These are phyloP conservation scores for Metarhizium rileyi DNA, from an alignment of 2,329 filamentous ascomycete genomes.

Conservation along the genomic window DNA sequence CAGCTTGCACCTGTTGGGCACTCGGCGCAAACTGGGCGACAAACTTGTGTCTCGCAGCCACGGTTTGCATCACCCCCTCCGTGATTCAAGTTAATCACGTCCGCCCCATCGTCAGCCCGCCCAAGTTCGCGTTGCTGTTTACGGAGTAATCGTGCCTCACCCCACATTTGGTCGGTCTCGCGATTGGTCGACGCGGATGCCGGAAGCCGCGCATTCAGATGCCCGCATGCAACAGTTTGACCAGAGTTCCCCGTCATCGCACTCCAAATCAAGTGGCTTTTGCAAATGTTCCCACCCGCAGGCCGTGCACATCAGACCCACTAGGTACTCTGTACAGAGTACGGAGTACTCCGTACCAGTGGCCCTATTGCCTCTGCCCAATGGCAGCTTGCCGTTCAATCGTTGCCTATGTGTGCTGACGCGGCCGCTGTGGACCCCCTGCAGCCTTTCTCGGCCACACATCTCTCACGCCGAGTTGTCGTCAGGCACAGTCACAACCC, in stretches of 20 bases:
- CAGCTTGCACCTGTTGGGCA: too few relatives aligned
- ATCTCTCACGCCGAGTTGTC: too few relatives aligned
- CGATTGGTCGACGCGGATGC: background rate
- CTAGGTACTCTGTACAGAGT: too few relatives aligned
- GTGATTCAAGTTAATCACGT: background rate
- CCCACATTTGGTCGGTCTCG: too few relatives aligned
- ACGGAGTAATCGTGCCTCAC: background rate
- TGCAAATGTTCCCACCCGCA: background rate
- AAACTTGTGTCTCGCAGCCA: slow-evolving; percentile 4
- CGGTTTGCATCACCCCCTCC: background rate
- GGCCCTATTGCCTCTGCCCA: slow-evolving; percentile 3
- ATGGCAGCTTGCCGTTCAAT: background rate
- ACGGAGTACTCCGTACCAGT: too few relatives aligned
- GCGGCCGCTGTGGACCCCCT: slow-evolving; percentile 5
- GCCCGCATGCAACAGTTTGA: too few relatives aligned
- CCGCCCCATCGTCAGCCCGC: slow-evolving; percentile 3
- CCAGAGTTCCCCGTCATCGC: background rate
- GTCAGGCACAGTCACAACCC: too few relatives aligned
- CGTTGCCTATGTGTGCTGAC: slow-evolving; percentile 10
- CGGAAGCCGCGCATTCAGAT: too few relatives aligned
- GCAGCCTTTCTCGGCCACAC: background rate
- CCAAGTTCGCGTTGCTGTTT: background rate
- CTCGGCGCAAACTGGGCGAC: background rate
- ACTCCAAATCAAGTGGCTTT: too few relatives aligned
- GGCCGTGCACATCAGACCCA: background rate